phyloP scores from a whole-genome alignment of 352 stramenopile species.

The Stramenopiles sp. region DNA sequence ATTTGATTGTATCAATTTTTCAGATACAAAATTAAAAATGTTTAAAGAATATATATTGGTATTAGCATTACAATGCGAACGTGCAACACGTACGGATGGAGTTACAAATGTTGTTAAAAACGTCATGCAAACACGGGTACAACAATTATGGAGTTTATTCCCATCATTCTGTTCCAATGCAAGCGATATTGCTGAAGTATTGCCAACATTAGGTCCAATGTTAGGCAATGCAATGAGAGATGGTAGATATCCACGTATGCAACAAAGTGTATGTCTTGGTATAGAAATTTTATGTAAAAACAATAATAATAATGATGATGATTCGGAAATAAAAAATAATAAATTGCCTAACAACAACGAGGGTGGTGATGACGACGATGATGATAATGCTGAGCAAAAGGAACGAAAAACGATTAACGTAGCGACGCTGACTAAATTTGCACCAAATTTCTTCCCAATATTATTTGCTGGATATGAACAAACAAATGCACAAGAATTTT shows the following conservation, averaged over 20 bases:
- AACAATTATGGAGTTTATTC: not conserved
- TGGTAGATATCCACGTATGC: not conserved
- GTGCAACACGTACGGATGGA: not conserved
- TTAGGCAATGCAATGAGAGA: not conserved
- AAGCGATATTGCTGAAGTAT: not conserved
- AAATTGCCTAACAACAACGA: not conserved
- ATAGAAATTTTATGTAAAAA: not conserved
- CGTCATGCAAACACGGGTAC: not conserved
- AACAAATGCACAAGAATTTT: not conserved
- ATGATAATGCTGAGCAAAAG: no score
- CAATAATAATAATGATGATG: not conserved
- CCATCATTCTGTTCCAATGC: not conserved
- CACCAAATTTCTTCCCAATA: not conserved
- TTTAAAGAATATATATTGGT: not conserved
- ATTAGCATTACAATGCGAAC: not conserved
- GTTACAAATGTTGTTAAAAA: not conserved
- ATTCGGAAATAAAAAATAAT: not conserved
- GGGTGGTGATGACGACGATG: not conserved
- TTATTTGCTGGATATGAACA: not conserved
- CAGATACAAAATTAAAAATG: not conserved
- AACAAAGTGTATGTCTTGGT: not conserved
- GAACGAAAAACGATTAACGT: not conserved
- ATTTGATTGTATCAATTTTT: not conserved
- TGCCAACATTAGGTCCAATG: not conserved
- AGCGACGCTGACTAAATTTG: not conserved